Evolutionary conservation across 495 filamentous ascomycete genomes (phyloP), one percentile per base, ranked within the genome.

Genomic region (Hyaloscypha finlandica): DNA sequence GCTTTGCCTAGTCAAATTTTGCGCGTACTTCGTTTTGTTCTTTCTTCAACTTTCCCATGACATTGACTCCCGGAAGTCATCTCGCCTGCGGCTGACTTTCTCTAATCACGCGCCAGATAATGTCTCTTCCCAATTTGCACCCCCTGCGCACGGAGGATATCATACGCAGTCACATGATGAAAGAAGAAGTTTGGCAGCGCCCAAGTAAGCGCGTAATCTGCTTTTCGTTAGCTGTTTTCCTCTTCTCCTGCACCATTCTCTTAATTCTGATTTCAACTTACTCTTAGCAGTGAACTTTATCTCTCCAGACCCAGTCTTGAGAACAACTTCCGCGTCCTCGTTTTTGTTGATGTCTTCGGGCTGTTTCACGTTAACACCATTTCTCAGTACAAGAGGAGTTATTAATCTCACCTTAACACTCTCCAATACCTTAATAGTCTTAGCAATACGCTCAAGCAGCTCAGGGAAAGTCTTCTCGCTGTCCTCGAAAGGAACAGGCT

Each of bases 111-210:
- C 12, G 33, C 56, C 29, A 59, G 19, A 20, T 59, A 59, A 37
- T 59, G 6, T 29, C 14, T 16, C 56, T 59, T 59, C n/a, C 56
- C 56, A 20, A 59, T 59, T 31, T 35, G 56, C 29, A 59, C 56
- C 8, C 56, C 56, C 30, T 59, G 22, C 56, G 22, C 31, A 11
- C 56, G 29, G 12, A 59, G 33, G n/a, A 59, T 32, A 20, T 32
- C 32, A 37, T 59, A 59, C 30, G 56, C 56, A 37, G 56, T 59
- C 56, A 59, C 56, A 37, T 14, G 35, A 20, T 59, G 56, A 6
- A 59, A 59, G 33, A 37, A 59, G 32, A 88, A 78, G 67, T 89
- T 86, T 42, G 87, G 84, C 16, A 83, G 2, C 9, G 75, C 74
- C 66, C 76, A 84, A 4, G 73, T 70, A 22, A 66, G 39, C 25